Evolutionary conservation across 768 basidiomycete species (phyloP), one percentile per base, ranked within the genome.

Genomic region (Naganishia friedmannii): DNA sequence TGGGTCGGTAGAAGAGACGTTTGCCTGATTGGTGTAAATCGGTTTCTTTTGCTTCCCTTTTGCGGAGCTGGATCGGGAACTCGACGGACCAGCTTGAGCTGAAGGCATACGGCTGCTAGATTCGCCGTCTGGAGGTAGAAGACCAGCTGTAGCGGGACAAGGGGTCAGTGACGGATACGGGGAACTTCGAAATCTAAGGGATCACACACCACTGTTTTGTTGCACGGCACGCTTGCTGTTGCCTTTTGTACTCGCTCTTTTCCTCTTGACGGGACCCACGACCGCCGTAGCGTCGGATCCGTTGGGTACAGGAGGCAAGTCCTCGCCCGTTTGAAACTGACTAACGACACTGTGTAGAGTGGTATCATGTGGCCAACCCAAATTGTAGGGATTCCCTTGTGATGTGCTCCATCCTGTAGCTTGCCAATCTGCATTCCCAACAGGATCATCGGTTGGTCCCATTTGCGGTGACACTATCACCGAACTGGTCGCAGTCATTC

Each of bases 11-110:
- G 57, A 54, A 26, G 57, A 63, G 6, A 60, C 28, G n/a, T 54
- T 60, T 17, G 69, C 69, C 19, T 63, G 69, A 46, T 70, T 70
- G 48, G 69, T 70, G 26, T 70, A 70, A 23, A 70, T 70, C n/a
- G 48, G 53, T 28, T 70, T 70, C 69, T 70, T 70, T 31, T 42
- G 58, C 37, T 70, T 70, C 23, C 69, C 60, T 19, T 63, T 63
- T 42, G 57, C 21, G 9, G 69, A 53, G 28, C 39, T 65, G 51
- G 69, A 65, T 17, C 69, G 69, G 23, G 65, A 66, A 34, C 42
- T 65, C 19, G 69, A 65, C 31, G 58, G 32, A 13, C 60, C 69
- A n/a, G 58, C 69, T 19, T 26, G 48, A 39, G 45, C 56, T 17
- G 65, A 53, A 31, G 46, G 48, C n/a, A 48, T 28, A 5, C 48